phyloP scores from a whole-genome alignment of 139 green algal species.

The Chlamydomonas applanata region DNA sequence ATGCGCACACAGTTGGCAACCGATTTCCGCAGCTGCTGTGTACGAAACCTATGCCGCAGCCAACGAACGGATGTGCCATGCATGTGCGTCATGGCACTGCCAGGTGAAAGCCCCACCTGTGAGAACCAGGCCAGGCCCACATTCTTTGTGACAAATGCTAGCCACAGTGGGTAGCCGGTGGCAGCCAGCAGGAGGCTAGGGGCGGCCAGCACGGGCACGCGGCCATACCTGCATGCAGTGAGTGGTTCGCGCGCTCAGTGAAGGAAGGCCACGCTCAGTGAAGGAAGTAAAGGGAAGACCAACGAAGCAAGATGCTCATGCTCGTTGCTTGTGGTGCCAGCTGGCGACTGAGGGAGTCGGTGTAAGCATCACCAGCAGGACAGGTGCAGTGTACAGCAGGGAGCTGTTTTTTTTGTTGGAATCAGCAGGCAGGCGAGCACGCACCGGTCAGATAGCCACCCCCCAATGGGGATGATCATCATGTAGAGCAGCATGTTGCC shows the following conservation, averaged over 20 bases:
- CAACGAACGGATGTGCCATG: not conserved
- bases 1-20: no score
- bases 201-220: conserved; percentile 8
- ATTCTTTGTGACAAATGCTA: conserved; percentile 14
- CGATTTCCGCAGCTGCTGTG: no score
- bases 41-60: no score
- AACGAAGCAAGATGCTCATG: not conserved
- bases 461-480: conserved; percentile 29
- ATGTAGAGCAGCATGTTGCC: conserved; percentile 41
- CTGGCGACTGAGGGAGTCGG: no score
- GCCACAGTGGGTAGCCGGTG: conserved; percentile 33
- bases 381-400: no score
- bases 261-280: not conserved
- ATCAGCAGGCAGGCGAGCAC: no score
- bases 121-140: conserved; percentile 7
- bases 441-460: conserved; percentile 25
- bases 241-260: no score
- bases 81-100: no score
- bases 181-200: conserved; percentile 10
- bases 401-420: no score
- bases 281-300: not conserved
- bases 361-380: no score
- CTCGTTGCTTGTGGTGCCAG: no score
- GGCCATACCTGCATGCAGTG: not conserved
- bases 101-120: not conserved